phyloP scores from a whole-genome alignment of 441 rosid genomes.

The Gossypium aridum region DNA sequence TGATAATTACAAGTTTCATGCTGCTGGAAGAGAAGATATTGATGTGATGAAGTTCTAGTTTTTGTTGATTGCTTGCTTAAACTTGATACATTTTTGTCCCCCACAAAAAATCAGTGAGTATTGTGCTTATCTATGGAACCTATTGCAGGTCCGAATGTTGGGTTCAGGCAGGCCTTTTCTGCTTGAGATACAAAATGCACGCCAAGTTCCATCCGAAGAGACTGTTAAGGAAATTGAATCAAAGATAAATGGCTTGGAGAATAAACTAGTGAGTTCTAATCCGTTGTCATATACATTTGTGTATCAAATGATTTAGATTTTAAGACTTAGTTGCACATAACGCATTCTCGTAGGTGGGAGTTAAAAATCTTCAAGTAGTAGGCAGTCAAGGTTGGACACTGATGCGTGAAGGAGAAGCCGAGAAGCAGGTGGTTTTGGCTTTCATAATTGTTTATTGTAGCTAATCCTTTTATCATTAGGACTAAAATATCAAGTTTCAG shows the following conservation, averaged over 20 bases:
- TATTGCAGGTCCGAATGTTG: conserved; percentile 88
- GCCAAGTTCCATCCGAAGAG: conserved; percentile 60
- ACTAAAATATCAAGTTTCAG: background rate
- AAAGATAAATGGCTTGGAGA: conserved; percentile 55
- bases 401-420: conserved; percentile 98
- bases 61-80: conserved; percentile 9
- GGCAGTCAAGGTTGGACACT: conserved; percentile 68
- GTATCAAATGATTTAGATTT: conserved; percentile 6
- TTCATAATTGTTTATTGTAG: background rate
- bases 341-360: conserved; percentile 49
- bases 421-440: conserved; percentile 61
- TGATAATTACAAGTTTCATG: conserved; percentile 89
- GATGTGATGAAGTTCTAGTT: conserved; percentile 45
- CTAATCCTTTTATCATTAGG: background rate
- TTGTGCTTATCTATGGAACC: conserved; percentile 19
- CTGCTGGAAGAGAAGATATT: conserved; percentile 99
- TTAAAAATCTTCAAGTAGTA: conserved; percentile 61
- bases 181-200: conserved; percentile 85
- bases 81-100: conserved; percentile 2
- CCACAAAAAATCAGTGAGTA: background rate
- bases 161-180: conserved; percentile 98
- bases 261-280: conserved; percentile 48
- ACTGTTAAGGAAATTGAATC: conserved; percentile 55
- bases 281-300: background rate
- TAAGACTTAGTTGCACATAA: conserved; percentile 12